These are phyloP conservation scores for Curvularia sp. DNA, from an alignment of 2,329 filamentous ascomycete genomes.

Conservation along the genomic window DNA sequence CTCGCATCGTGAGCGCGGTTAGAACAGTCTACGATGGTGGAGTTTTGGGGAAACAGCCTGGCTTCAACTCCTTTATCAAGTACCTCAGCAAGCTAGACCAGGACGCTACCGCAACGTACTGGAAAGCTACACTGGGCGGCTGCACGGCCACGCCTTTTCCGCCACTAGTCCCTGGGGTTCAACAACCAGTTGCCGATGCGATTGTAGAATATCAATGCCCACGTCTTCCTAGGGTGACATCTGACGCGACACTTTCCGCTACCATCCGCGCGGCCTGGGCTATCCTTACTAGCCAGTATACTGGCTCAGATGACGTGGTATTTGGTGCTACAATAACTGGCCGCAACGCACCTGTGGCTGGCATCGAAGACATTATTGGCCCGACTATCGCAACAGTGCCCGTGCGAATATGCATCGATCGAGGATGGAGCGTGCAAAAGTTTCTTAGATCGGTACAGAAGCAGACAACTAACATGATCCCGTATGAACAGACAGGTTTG, in stretches of 20 bases:
- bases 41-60: neutral
- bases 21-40: slow-evolving; percentile 12
- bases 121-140: neutral
- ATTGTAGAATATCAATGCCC: slow-evolving; percentile 1
- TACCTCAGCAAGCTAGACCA: neutral
- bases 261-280: slow-evolving; percentile 41
- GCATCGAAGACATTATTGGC: slow-evolving; percentile 42
- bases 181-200: slow-evolving; percentile 17
- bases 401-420: slow-evolving; percentile 30
- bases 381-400: slow-evolving; percentile 53
- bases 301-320: neutral
- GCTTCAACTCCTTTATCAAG: slow-evolving; percentile 31
- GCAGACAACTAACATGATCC: slow-evolving; percentile 29
- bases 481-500: slow-evolving; percentile 44
- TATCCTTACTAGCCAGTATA: slow-evolving; percentile 30
- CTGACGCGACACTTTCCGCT: slow-evolving; percentile 17
- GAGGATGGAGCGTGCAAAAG: slow-evolving; percentile 10
- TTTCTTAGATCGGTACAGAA: slow-evolving; percentile 23
- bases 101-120: neutral
- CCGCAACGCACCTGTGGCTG: neutral
- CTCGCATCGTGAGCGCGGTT: slow-evolving; percentile 10
- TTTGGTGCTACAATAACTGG: neutral
- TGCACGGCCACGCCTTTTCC: slow-evolving; percentile 9
- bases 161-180: slow-evolving; percentile 9
- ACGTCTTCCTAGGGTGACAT: neutral